These are phyloP conservation scores for Aspergillus fructus DNA, from an alignment of 2,329 filamentous ascomycete species.

Conservation along the genomic window DNA sequence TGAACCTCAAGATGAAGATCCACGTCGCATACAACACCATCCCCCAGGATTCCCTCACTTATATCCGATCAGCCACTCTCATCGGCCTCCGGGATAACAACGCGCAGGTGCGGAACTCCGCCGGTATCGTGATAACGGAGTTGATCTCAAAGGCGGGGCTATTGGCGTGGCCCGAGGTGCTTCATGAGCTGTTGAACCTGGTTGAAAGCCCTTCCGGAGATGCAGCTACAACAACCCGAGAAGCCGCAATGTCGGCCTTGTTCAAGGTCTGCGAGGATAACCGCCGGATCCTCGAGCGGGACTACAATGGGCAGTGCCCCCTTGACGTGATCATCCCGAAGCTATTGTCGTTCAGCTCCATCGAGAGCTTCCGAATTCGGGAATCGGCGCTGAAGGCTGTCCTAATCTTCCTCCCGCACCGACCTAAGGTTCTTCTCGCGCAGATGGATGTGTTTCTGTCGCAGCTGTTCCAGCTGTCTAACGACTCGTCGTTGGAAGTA, in stretches of 20 bases:
- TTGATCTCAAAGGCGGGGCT: slow-evolving; percentile 81
- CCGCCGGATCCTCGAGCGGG: slow-evolving; percentile 77
- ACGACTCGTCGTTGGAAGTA: slow-evolving; percentile 76
- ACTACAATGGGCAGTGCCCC: slow-evolving; percentile 84
- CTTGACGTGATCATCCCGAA: slow-evolving; percentile 87
- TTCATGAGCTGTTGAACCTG: slow-evolving; percentile 77
- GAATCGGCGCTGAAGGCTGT: slow-evolving; percentile 77
- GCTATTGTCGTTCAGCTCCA: slow-evolving; percentile 81
- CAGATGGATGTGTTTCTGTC: slow-evolving; percentile 79
- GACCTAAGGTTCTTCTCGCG: slow-evolving; percentile 76
- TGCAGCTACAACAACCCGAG: slow-evolving; percentile 70
- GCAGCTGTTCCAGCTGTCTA: slow-evolving; percentile 77
- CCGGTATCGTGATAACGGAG: slow-evolving; percentile 93
- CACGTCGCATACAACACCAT: slow-evolving; percentile 73
- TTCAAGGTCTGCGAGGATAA: slow-evolving; percentile 98
- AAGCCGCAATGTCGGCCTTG: slow-evolving; percentile 90
- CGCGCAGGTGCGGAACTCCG: slow-evolving; percentile 79
- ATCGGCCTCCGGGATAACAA: slow-evolving; percentile 78
- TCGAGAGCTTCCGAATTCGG: slow-evolving; percentile 72
- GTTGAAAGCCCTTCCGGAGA: slow-evolving; percentile 71
- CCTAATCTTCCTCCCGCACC: slow-evolving; percentile 86
- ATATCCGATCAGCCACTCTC: slow-evolving; percentile 78
- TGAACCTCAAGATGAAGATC: slow-evolving; percentile 96
- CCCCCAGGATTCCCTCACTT: slow-evolving; percentile 67
- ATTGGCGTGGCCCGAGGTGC: slow-evolving; percentile 84